A percentile compares a stretch with the other conserved stretches of the same genome.
Evolutionary conservation across 345 rosid genomes (phyloP).

Genomic region (Carallia pectinifolia): DNA sequence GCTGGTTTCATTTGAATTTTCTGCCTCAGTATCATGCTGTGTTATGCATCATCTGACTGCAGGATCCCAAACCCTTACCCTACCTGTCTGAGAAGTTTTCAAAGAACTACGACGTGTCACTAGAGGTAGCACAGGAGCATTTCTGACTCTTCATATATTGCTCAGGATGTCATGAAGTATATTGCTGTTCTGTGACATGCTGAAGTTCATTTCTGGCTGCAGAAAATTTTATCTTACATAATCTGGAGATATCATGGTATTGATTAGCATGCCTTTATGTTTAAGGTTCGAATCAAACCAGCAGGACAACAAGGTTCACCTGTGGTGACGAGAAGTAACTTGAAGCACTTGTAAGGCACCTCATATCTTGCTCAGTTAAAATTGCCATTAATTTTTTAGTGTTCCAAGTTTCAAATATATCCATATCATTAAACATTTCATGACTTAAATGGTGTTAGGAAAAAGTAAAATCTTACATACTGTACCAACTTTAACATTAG

Average conservation of each 20-base stretch:
- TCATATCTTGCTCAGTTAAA: neutral
- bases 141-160: constrained; percentile 31
- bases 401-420: neutral
- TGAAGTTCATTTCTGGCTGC: neutral
- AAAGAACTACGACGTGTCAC: constrained; percentile 70
- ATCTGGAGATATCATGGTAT: too few species aligned
- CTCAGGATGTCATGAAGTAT: constrained; percentile 28
- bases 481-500: too few species aligned
- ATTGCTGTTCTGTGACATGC: too few species aligned
- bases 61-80: constrained; percentile 90
- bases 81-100: constrained; percentile 80
- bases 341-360: constrained; percentile 70
- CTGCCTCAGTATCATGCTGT: constrained; percentile 20
- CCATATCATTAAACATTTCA: neutral
- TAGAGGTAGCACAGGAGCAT: constrained; percentile 60
- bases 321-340: constrained; percentile 80
- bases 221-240: too few species aligned
- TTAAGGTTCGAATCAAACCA: constrained; percentile 80
- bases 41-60: constrained; percentile 30
- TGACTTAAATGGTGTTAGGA: too few species aligned
- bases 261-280: neutral
- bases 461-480: too few species aligned
- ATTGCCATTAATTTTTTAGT: too few species aligned
- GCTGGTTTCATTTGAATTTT: constrained; percentile 8
- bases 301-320: constrained; percentile 63